phyloP scores from a whole-genome alignment of 768 basidiomycete species.

The Pleurotus salmoneostramineus region DNA sequence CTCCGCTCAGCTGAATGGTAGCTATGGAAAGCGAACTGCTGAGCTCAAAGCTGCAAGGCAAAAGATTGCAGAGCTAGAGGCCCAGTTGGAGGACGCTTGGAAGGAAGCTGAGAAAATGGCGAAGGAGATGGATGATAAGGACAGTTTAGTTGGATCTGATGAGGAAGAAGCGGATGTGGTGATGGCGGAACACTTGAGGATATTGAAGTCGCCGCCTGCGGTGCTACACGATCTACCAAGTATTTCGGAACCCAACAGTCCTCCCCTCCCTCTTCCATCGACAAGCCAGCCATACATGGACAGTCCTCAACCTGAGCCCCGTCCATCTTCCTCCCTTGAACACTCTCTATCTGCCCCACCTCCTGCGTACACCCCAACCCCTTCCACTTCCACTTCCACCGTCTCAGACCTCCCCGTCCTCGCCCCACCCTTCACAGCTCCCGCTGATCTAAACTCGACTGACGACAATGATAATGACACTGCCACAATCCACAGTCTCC shows the following conservation, averaged over 20 bases:
- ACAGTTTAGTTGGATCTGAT: constrained; percentile 23
- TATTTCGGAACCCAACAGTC: background rate
- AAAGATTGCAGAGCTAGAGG: constrained; percentile 53
- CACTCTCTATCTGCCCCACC: background rate
- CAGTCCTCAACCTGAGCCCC: background rate
- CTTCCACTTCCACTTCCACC: background rate
- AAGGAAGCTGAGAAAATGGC: constrained; percentile 71
- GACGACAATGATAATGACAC: constrained; percentile 27
- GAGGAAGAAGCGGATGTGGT: constrained; percentile 36
- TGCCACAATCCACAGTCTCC: constrained; percentile 33
- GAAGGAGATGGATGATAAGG: constrained; percentile 63
- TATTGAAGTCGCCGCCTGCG: constrained; percentile 20
- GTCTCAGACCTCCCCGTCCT: background rate
- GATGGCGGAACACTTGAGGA: constrained; percentile 39
- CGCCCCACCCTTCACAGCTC: background rate
- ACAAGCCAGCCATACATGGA: too few species aligned
- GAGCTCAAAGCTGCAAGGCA: constrained; percentile 49
- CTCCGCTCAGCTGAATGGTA: constrained; percentile 52
- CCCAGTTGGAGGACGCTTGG: constrained; percentile 80
- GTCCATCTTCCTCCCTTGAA: background rate
- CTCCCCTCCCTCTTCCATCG: background rate
- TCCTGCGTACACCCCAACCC: background rate
- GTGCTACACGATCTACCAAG: background rate
- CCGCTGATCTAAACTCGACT: constrained; percentile 13
- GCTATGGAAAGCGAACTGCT: constrained; percentile 60